These are phyloP conservation scores for Incumbomyces lentus DNA, from an alignment of 2,329 filamentous ascomycete genomes.

Conservation along the genomic window DNA sequence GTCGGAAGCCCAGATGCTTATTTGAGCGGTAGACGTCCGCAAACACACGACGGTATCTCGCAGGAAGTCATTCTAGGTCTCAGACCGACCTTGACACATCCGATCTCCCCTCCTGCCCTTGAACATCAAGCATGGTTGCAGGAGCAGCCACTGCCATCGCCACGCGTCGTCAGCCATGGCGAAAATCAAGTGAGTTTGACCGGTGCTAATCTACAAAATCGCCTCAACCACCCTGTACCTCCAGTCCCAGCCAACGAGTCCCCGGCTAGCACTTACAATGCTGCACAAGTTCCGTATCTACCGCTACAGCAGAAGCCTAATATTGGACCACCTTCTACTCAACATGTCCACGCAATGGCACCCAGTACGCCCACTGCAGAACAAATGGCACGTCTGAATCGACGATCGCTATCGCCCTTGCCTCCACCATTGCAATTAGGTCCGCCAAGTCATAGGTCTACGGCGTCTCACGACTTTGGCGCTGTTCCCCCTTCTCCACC, in stretches of 20 bases:
- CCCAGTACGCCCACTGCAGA: constrained; percentile 9
- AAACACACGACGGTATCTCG: constrained; percentile 11
- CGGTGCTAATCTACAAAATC: constrained; percentile 23
- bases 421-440: neutral
- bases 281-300: neutral
- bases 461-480: constrained; percentile 5
- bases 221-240: constrained; percentile 25
- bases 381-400: constrained; percentile 18
- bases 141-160: constrained; percentile 1
- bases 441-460: neutral
- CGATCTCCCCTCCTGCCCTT: constrained; percentile 9
- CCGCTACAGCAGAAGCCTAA: neutral
- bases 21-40: constrained; percentile 9
- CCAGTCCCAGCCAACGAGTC: constrained; percentile 11
- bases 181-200: constrained; percentile 19
- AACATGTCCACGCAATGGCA: neutral
- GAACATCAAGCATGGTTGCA: constrained; percentile 5
- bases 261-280: neutral
- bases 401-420: constrained; percentile 2
- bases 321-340: neutral
- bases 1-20: neutral
- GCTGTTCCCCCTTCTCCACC: constrained; percentile 12
- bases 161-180: neutral
- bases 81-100: neutral
- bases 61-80: neutral